Evolutionary conservation across 331 rosid genomes (phyloP).

Genomic region (Quercus lobata): DNA sequence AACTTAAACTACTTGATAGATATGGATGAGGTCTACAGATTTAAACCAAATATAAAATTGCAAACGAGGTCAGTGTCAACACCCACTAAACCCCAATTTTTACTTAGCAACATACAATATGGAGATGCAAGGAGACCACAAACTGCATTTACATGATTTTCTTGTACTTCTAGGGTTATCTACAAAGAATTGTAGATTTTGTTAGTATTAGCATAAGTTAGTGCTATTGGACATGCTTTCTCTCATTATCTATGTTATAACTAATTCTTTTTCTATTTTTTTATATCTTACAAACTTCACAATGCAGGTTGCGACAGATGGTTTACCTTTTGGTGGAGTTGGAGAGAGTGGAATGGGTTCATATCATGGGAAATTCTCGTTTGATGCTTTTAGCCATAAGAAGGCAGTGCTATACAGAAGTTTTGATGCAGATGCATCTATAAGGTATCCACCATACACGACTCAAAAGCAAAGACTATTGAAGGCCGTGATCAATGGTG

Average conservation of each 20-base stretch:
- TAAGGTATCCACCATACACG: conserved; percentile 76
- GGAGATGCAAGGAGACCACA: too few relatives aligned
- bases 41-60: not conserved
- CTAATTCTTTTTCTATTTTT: not conserved
- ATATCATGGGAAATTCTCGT: conserved; percentile 80
- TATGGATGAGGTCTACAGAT: not conserved
- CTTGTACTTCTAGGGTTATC: not conserved
- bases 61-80: not conserved
- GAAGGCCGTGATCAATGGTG: conserved; percentile 48
- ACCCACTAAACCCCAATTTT: not conserved
- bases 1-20: too few relatives aligned
- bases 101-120: too few relatives aligned
- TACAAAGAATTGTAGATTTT: not conserved
- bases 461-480: conserved; percentile 52
- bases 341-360: conserved; percentile 91
- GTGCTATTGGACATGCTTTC: not conserved
- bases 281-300: not conserved
- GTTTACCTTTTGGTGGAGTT: conserved; percentile 88
- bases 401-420: conserved; percentile 72
- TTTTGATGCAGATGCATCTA: conserved; percentile 47
- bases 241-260: not conserved
- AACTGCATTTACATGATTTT: not conserved
- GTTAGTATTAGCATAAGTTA: not conserved
- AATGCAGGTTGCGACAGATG: conserved; percentile 50
- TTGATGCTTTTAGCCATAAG: conserved; percentile 75